Conservation (phyloP, 352 stramenopile genomes). For the Peronospora belbahrii region DNA sequence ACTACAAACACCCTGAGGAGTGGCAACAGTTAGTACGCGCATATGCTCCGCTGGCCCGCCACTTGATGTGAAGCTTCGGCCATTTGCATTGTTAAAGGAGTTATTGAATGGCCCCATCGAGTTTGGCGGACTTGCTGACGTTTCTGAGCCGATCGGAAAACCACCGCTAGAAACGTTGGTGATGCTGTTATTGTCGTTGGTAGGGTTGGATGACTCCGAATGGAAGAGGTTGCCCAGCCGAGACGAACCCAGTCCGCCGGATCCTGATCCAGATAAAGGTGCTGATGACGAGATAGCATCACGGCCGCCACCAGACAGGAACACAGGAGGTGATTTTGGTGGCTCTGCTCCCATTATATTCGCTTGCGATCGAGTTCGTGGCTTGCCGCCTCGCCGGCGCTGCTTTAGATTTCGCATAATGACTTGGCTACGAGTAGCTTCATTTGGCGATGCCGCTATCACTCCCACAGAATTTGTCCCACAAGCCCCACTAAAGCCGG, state of each 20-base stretch:
- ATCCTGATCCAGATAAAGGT: slow-evolving; percentile 12
- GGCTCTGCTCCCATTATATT: slow-evolving; percentile 13
- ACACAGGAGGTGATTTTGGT: slow-evolving; percentile 15
- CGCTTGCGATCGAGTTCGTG: slow-evolving; percentile 24
- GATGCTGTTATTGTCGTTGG: slow-evolving; percentile 9
- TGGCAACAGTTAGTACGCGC: slow-evolving; percentile 25
- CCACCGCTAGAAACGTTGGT: slow-evolving; percentile 5
- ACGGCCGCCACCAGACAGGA: slow-evolving; percentile 13
- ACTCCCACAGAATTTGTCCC: not conserved
- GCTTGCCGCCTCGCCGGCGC: slow-evolving; percentile 26
- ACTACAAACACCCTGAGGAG: slow-evolving; percentile 13
- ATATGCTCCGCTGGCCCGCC: slow-evolving; percentile 14
- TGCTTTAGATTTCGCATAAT: slow-evolving; percentile 40
- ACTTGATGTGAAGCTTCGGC: slow-evolving; percentile 16
- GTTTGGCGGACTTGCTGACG: slow-evolving; percentile 21
- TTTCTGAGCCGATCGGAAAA: slow-evolving; percentile 6
- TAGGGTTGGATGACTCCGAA: slow-evolving; percentile 20
- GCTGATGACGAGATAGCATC: slow-evolving; percentile 18
- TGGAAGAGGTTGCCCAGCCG: slow-evolving; percentile 41
- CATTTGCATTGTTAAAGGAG: slow-evolving; percentile 6
- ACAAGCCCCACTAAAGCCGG: not conserved
- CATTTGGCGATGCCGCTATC: slow-evolving; percentile 12
- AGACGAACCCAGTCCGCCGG: slow-evolving; percentile 14
- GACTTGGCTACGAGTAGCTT: slow-evolving; percentile 30
- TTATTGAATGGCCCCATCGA: slow-evolving; percentile 10